Evolutionary conservation across 1,284 basidiomycete genomes (phyloP), one percentile per base, ranked within the genome.

Genomic region (Athelia sp.): DNA sequence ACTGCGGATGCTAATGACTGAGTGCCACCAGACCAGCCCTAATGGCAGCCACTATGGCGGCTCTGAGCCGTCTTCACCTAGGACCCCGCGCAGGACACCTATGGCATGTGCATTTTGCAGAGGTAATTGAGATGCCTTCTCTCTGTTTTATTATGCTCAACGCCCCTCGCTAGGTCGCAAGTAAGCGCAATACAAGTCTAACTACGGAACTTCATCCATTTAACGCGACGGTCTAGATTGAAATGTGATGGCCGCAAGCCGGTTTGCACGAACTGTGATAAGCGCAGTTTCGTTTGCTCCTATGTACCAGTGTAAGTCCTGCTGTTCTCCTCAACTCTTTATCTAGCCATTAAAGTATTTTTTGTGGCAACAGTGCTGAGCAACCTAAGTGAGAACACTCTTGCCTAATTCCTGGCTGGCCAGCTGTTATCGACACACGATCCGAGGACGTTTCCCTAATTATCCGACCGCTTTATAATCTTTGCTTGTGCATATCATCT

Each of bases 71-170:
- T 40, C 36, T n/a, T 40, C 50, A 17, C 71, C 70, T 26, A 69
- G 75, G 57, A 71, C 70, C 18, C 75, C 78, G 9, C 71, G 72
- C 59, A 61, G 78, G 48, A 79, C 75, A 0, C 68, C 74, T 1
- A 81, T 81, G 76, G 79, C 79, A 18, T 81, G 79, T 54, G 69
- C 73, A 47, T 81, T 81, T 52, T 82, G 79, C 59, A 65, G 79
- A 61, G 74, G 78, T 76, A 58, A 53, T 4, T 13, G 61, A 45
- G n/a, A 23, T 4, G n/a, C 36, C 40, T 24, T 32, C 47, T 24
- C 32, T 40, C 36, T 46, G 34, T 17, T 43, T 38, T 40, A 44
- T 43, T 19, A 8, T 29, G 34, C 43, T 43, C 21, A 15, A 49
- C 22, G 29, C 36, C 18, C 31, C 14, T 35, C 22, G 43, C 15